These are phyloP conservation scores for Jacaranda mimosifolia DNA, from an alignment of 257 asterid genomes.

Conservation along the genomic window DNA sequence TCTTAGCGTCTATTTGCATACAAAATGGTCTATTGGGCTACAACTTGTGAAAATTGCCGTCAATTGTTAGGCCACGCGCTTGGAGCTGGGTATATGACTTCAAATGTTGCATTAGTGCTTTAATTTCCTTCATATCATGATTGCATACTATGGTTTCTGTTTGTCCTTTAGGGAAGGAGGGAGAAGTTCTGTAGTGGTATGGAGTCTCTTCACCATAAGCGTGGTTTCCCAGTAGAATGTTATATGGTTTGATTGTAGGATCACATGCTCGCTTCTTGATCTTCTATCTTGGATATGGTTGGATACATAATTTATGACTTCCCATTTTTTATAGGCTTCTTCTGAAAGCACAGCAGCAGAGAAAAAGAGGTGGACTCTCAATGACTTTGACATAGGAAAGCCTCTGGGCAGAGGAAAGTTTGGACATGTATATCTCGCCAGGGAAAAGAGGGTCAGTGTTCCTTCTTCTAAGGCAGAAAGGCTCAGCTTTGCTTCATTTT, in stretches of 20 bases:
- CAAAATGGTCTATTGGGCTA: neutral
- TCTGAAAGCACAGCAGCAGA: constrained; percentile 61
- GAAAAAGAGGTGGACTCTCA: constrained; percentile 79
- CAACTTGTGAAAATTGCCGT: neutral
- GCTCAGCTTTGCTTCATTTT: neutral
- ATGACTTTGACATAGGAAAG: constrained; percentile 86
- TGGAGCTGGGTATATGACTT: neutral
- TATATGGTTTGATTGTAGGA: neutral
- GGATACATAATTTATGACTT: neutral
- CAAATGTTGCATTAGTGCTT: neutral
- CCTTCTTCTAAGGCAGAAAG: neutral
- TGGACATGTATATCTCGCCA: constrained; percentile 89
- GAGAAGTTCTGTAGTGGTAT: neutral
- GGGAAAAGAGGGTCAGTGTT: constrained; percentile 77
- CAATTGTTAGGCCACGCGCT: neutral
- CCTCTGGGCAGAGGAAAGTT: constrained; percentile 95
- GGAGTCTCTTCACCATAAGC: neutral
- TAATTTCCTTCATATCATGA: neutral
- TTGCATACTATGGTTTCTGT: too few relatives aligned
- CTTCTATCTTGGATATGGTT: neutral
- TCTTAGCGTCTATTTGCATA: constrained; percentile 25
- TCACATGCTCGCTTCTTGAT: neutral
- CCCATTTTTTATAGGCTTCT: constrained; percentile 49
- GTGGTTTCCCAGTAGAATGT: neutral
- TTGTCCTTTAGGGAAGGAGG: too few relatives aligned